phyloP scores from a whole-genome alignment of 2,329 filamentous ascomycete species.

The Aspergillus oerlinghausenensis region DNA sequence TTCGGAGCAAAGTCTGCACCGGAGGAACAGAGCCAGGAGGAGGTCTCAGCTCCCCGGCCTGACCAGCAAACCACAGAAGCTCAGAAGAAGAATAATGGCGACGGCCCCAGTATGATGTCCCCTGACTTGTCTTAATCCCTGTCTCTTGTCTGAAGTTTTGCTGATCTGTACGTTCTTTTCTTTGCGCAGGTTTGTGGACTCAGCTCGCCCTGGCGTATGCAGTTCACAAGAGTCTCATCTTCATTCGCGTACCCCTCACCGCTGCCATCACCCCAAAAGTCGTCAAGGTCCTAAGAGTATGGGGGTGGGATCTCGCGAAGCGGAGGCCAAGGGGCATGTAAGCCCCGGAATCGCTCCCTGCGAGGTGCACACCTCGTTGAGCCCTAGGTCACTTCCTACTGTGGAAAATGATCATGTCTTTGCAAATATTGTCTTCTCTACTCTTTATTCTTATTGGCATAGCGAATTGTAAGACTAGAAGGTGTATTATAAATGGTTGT shows the following conservation, averaged over 20 bases:
- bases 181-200: constrained; percentile 61
- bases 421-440: neutral
- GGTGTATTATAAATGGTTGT: constrained; percentile 20
- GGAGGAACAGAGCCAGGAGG: neutral
- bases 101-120: constrained; percentile 65
- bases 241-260: constrained; percentile 87
- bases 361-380: neutral
- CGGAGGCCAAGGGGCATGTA: constrained; percentile 45
- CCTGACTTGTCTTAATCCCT: neutral
- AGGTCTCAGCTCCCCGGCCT: constrained; percentile 6
- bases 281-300: constrained; percentile 78
- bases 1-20: neutral
- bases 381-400: neutral
- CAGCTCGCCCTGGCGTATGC: constrained; percentile 91
- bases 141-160: neutral
- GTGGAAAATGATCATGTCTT: neutral
- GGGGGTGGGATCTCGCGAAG: constrained; percentile 95
- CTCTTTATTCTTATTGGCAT: constrained; percentile 13
- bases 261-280: constrained; percentile 89
- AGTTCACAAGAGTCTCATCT: constrained; percentile 97
- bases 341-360: neutral
- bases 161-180: neutral
- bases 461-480: constrained; percentile 14
- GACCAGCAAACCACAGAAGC: constrained; percentile 57
- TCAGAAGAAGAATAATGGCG: constrained; percentile 55